phyloP scores from a whole-genome alignment of 768 basidiomycete genomes.

The Cystobasidium tubakii region DNA sequence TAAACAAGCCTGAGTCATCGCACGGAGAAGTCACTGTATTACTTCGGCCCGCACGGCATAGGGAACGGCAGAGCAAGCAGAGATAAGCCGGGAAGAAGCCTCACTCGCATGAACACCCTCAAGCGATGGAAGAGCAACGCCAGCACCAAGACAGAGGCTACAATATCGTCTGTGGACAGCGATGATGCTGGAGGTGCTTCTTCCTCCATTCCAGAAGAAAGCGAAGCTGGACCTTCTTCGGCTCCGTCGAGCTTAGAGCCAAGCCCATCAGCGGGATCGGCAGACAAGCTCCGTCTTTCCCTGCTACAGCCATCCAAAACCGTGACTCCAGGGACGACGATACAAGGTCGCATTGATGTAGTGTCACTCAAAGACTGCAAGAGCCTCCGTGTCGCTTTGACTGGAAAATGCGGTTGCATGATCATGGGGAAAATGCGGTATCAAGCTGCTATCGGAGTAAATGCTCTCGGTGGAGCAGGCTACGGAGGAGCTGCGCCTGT shows the following conservation, averaged over 20 bases:
- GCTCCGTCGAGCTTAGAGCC: background rate
- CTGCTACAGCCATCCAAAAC: background rate
- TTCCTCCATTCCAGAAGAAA: conserved; percentile 6
- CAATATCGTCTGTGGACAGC: background rate
- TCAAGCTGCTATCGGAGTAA: background rate
- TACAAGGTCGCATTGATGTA: background rate
- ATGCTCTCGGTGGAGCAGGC: background rate
- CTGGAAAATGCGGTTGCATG: conserved; percentile 3
- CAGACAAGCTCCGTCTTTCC: background rate
- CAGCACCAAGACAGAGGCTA: conserved; percentile 6
- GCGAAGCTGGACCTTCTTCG: conserved; percentile 10
- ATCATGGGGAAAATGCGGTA: conserved; percentile 16
- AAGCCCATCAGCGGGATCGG: background rate
- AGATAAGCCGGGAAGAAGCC: background rate
- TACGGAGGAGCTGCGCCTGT: conserved; percentile 15
- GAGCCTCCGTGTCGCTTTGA: background rate
- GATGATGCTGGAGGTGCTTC: background rate
- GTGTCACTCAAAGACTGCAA: conserved; percentile 3
- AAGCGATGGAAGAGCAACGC: conserved; percentile 18
- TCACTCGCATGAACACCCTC: conserved; percentile 15
- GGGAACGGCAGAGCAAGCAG: background rate
- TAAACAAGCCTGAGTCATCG: background rate
- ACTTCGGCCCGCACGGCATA: background rate
- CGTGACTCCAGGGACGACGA: background rate
- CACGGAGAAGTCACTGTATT: too few relatives aligned